These are phyloP conservation scores for Silene noctiflora DNA, from an alignment of 179 eudicot species.

Conservation along the genomic window DNA sequence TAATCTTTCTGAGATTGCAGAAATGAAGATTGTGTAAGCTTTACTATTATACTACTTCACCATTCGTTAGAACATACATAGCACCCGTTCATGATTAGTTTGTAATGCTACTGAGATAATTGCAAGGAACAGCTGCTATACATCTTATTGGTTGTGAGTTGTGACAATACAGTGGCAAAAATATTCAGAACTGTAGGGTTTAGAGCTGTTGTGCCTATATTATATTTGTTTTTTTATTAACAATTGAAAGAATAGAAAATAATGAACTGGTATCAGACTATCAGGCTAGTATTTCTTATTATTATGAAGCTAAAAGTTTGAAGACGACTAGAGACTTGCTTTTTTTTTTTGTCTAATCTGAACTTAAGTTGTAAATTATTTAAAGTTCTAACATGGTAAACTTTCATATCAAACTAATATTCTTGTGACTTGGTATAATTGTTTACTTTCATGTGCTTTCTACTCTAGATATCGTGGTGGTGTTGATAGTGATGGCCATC, in stretches of 20 bases:
- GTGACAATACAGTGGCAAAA: no score
- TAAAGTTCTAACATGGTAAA: background rate
- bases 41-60: background rate
- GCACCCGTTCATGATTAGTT: background rate
- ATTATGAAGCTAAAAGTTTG: background rate
- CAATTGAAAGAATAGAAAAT: no score
- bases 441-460: constrained; percentile 14
- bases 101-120: background rate
- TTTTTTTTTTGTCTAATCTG: background rate
- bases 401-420: constrained; percentile 20
- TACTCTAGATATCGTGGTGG: constrained; percentile 87
- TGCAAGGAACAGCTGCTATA: background rate
- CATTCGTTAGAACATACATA: constrained; percentile 1
- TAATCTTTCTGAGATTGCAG: constrained; percentile 94
- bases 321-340: background rate
- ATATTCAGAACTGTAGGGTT: no score
- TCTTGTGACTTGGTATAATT: background rate
- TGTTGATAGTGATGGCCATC: constrained; percentile 92
- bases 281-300: no score
- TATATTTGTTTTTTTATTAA: no score
- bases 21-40: constrained; percentile 95
- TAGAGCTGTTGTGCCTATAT: no score
- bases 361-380: constrained; percentile 1
- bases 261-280: no score
- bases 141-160: background rate